Base-by-base conservation (phyloP, 176 grass and related monocot genomes). In the Aegilops umbellulata region DNA sequence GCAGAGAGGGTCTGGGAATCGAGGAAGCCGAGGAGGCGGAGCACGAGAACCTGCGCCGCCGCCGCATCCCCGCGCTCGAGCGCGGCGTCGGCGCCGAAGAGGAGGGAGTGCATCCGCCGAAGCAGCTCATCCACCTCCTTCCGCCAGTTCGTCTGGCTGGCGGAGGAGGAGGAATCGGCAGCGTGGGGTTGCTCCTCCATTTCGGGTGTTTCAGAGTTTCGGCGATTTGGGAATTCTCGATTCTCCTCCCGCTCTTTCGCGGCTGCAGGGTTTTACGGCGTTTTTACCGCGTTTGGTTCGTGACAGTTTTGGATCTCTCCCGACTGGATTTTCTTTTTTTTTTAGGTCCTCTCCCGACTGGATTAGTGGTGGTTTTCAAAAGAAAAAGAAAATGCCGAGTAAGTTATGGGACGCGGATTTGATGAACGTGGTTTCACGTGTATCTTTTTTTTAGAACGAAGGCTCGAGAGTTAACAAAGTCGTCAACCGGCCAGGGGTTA, bases 21-120 rank as follows among this genome's bases (percentile, higher is more conserved):
- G 81, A 98, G 89, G 85, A 98, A 95, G 78, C 95, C 95, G 57
- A 98, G 85, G 68, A 98, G 93, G 84, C 95, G 95, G 74, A 98
- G 90, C 76, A 86, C 88, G 41, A 98, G 93, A 15, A 47, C 77
- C 69, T 86, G 91, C 16, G 95, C 89, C 61, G 69, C 87, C 57
- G 83, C 68, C 58, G 88, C 60, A 38, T 98, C 93, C 64, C 87
- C 90, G 19, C 83, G 69, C 24, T 95, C 88, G 42, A 98, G 90
- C 57, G 93, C 91, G 38, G 84, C 83, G 17, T 95, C 93, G 38
- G 90, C 87, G 30, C 93, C 95, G 78, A 94, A 98, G 39, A 94
- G 83, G 77, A 98, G 83, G 13, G 91, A 94, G 72, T 95, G 95
- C 30, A 95, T 65, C 26, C 95, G 85, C 42, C 75, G 84, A 4